These are phyloP conservation scores for Corchorus capsularis DNA, from an alignment of 345 rosid species.

Conservation along the genomic window DNA sequence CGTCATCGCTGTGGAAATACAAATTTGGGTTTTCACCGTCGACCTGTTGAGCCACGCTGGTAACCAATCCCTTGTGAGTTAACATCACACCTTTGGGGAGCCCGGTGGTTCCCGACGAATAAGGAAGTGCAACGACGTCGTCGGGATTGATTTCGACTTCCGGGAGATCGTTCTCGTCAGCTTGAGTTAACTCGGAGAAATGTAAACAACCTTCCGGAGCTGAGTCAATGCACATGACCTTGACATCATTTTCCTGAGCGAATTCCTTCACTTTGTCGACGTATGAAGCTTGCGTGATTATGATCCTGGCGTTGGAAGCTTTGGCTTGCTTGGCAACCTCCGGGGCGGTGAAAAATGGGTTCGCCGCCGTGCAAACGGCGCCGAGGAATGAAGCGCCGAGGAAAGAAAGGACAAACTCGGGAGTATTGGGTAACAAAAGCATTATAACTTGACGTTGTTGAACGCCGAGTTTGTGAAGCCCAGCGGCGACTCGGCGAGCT, in stretches of 20 bases:
- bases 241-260: conserved; percentile 32
- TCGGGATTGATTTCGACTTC: conserved; percentile 47
- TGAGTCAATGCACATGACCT: conserved; percentile 46
- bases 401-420: conserved; percentile 75
- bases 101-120: conserved; percentile 95
- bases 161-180: conserved; percentile 46
- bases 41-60: conserved; percentile 88
- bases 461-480: conserved; percentile 56
- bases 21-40: conserved; percentile 95
- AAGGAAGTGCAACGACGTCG: conserved; percentile 86
- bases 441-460: conserved; percentile 67
- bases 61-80: conserved; percentile 73
- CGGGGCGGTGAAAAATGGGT: conserved; percentile 75
- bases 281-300: conserved; percentile 59
- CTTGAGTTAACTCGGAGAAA: conserved; percentile 56
- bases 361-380: conserved; percentile 71
- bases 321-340: conserved; percentile 72
- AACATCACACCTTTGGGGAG: conserved; percentile 95
- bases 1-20: conserved; percentile 67
- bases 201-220: conserved; percentile 53
- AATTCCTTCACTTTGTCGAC: conserved; percentile 56
- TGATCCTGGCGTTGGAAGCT: conserved; percentile 55
- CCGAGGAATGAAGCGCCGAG: conserved; percentile 76
- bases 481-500: conserved; percentile 61
- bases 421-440: conserved; percentile 69